Evolutionary conservation across 495 filamentous ascomycete genomes (phyloP).

Genomic region (Podospora comata): DNA sequence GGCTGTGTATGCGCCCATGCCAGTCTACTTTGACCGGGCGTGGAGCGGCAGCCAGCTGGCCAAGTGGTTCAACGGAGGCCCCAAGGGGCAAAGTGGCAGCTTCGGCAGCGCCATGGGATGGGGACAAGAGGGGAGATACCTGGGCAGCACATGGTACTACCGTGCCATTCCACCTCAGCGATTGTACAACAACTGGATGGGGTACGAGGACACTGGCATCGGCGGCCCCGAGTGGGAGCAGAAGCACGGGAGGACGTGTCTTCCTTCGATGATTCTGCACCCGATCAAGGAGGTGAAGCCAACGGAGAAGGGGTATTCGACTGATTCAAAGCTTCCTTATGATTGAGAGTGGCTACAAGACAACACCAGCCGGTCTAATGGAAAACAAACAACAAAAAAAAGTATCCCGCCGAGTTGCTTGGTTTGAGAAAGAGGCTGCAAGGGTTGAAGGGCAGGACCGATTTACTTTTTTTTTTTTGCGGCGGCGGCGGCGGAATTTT

Average conservation of each 20-base stretch:
- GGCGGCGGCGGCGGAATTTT: neutral
- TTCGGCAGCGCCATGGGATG: conserved; percentile 49
- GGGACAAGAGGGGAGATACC: conserved; percentile 53
- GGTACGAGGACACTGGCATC: conserved; percentile 50
- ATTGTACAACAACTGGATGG: conserved; percentile 63
- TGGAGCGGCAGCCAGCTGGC: conserved; percentile 57
- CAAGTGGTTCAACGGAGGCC: conserved; percentile 60
- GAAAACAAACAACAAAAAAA: neutral
- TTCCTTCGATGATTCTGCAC: conserved; percentile 56
- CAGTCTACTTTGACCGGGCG: conserved; percentile 62
- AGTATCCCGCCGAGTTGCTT: neutral
- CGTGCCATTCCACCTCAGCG: conserved; percentile 49
- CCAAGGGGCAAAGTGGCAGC: conserved; percentile 45
- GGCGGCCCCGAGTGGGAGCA: conserved; percentile 54
- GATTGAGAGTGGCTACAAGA: conserved; percentile 1
- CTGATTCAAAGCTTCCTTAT: conserved; percentile 30
- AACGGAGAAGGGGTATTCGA: conserved; percentile 39
- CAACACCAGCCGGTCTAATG: conserved; percentile 9
- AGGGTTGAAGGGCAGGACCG: neutral
- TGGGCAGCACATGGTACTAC: conserved; percentile 59
- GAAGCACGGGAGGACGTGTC: conserved; percentile 48
- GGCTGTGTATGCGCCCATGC: conserved; percentile 64
- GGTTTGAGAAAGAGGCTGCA: neutral
- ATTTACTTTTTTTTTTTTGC: neutral
- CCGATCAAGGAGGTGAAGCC: conserved; percentile 51